These are phyloP conservation scores for Plenodomus tracheiphilus DNA, from an alignment of 2,329 filamentous ascomycete genomes.

Conservation along the genomic window DNA sequence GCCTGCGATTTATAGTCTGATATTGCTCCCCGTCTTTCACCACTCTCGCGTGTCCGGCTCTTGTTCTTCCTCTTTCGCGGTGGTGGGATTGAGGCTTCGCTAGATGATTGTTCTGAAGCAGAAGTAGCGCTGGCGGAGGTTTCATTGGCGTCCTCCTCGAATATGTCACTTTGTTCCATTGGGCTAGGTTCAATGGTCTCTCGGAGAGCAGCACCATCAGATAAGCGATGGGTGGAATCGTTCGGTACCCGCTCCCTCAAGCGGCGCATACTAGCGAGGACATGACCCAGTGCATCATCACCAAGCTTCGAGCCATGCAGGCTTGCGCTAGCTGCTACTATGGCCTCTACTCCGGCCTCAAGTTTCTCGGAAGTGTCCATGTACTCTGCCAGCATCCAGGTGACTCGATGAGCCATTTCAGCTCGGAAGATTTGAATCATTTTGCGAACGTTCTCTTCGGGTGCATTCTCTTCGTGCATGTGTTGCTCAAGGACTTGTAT, in stretches of 20 bases:
- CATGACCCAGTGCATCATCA: slow-evolving; percentile 3
- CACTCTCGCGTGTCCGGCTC: neutral
- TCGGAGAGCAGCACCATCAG: neutral
- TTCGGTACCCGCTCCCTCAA: neutral
- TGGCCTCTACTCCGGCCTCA: slow-evolving; percentile 10
- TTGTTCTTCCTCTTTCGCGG: neutral
- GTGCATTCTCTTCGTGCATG: slow-evolving; percentile 23
- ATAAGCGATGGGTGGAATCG: slow-evolving; percentile 5
- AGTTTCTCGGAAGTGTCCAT: slow-evolving; percentile 20
- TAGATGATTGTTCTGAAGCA: neutral
- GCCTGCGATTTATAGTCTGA: neutral
- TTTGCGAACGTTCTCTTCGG: slow-evolving; percentile 14
- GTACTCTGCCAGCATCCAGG: slow-evolving; percentile 22
- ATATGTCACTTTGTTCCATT: neutral
- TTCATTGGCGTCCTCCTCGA: neutral
- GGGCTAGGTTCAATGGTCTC: neutral
- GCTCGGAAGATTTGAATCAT: slow-evolving; percentile 17
- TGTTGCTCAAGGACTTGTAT: slow-evolving; percentile 20
- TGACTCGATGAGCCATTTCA: slow-evolving; percentile 23
- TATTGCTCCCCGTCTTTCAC: neutral
- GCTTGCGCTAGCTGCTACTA: slow-evolving; percentile 9
- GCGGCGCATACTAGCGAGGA: neutral
- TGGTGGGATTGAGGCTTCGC: neutral
- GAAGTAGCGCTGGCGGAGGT: neutral
- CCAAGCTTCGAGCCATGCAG: slow-evolving; percentile 11